Evolutionary conservation across 169 alveolate genomes (phyloP).

Genomic region (Cryptosporidium ubiquitum): DNA sequence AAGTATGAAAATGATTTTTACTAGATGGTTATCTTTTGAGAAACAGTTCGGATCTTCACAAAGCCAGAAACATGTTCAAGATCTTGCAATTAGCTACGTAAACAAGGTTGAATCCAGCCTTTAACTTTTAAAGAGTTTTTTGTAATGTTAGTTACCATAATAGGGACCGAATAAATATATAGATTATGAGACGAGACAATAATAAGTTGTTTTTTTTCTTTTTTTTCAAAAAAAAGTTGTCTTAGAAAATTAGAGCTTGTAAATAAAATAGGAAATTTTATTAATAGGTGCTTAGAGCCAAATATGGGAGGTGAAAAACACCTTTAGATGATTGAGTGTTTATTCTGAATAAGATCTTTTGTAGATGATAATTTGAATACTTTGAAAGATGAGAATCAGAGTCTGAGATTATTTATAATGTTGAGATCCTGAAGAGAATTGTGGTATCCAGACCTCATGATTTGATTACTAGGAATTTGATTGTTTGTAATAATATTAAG

Average conservation of each 20-base stretch:
- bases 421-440: constrained; percentile 29
- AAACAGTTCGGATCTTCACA: constrained; percentile 81
- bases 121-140: neutral
- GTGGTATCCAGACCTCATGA: constrained; percentile 14
- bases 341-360: too few relatives aligned
- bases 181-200: neutral
- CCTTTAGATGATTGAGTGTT: too few relatives aligned
- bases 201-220: too few relatives aligned
- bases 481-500: constrained; percentile 2
- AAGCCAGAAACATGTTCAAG: constrained; percentile 83
- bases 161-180: neutral
- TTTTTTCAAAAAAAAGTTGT: too few relatives aligned
- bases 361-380: too few relatives aligned
- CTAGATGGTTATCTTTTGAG: constrained; percentile 86
- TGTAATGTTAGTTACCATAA: neutral
- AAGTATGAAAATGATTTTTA: constrained; percentile 77
- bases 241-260: too few relatives aligned
- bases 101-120: constrained; percentile 25
- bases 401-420: neutral
- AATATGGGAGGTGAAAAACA: too few relatives aligned
- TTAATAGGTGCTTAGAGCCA: too few relatives aligned
- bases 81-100: constrained; percentile 84
- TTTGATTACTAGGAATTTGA: neutral
- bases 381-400: neutral
- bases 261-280: too few relatives aligned